phyloP scores from a whole-genome alignment of 148 eudicot species.

The Gaultheria prostrata region DNA sequence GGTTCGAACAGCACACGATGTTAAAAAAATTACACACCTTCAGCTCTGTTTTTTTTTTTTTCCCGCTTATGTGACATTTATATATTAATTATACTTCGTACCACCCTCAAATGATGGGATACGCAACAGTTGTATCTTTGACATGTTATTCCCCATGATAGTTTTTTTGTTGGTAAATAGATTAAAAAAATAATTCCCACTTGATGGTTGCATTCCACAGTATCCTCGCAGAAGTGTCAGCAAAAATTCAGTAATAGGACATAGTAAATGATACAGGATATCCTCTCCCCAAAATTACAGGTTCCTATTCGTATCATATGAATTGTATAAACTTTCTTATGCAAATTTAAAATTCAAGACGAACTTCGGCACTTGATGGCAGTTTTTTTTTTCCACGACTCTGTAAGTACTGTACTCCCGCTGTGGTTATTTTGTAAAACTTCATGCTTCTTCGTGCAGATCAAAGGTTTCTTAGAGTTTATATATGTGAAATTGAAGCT shows the following conservation, averaged over 20 bases:
- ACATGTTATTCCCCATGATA: neutral
- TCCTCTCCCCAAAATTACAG: neutral
- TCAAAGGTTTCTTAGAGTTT: slow-evolving; percentile 50
- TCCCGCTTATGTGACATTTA: neutral
- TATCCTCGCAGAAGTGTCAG: neutral
- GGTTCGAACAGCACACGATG: too few relatives aligned
- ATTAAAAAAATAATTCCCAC: neutral
- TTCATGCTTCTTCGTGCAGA: slow-evolving; percentile 42
- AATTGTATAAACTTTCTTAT: neutral
- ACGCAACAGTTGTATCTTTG: neutral
- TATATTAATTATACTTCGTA: neutral
- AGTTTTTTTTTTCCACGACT: neutral
- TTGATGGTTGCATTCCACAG: neutral
- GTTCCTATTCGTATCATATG: neutral
- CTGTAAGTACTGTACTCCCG: neutral
- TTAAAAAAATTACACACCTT: neutral
- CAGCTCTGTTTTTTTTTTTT: neutral
- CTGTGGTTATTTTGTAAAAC: neutral
- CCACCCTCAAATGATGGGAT: neutral
- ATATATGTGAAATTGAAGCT: slow-evolving; percentile 84
- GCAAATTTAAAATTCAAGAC: neutral
- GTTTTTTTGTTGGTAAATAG: neutral
- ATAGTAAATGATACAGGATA: neutral
- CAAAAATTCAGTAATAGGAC: neutral
- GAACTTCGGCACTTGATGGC: neutral